phyloP scores from a whole-genome alignment of 352 stramenopile species.

The Paralagenidium karlingii region DNA sequence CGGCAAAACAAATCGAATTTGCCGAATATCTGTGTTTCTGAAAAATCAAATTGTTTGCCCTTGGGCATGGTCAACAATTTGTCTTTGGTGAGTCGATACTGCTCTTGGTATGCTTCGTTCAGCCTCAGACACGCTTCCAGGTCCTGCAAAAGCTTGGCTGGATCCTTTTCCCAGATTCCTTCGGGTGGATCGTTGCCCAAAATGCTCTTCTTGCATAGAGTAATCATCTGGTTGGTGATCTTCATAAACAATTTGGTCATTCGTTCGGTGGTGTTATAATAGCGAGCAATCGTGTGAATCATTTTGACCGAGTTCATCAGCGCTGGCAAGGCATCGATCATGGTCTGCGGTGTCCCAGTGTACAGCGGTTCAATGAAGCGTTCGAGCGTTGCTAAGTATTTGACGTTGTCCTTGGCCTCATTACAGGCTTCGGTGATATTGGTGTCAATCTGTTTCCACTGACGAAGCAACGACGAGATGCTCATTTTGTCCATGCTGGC shows the following conservation, averaged over 20 bases:
- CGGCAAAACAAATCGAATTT: conserved; percentile 87
- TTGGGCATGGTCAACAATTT: conserved; percentile 83
- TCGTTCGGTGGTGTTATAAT: conserved; percentile 84
- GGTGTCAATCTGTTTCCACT: conserved; percentile 84
- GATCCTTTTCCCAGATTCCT: conserved; percentile 66
- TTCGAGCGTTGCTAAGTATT: conserved; percentile 73
- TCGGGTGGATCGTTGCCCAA: conserved; percentile 37
- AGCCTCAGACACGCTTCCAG: conserved; percentile 76
- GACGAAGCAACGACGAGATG: conserved; percentile 37
- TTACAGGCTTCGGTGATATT: conserved; percentile 79
- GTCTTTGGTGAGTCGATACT: conserved; percentile 83
- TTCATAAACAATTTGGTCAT: conserved; percentile 89
- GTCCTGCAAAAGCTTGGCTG: conserved; percentile 38
- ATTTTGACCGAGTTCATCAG: conserved; percentile 87
- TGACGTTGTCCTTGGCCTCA: conserved; percentile 80
- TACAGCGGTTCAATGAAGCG: conserved; percentile 83
- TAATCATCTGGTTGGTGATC: conserved; percentile 87
- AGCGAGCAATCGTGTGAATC: conserved; percentile 82
- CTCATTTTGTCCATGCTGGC: conserved; percentile 46
- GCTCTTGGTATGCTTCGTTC: conserved; percentile 86
- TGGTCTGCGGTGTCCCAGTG: conserved; percentile 26
- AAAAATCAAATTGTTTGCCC: conserved; percentile 86
- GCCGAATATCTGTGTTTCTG: conserved; percentile 83
- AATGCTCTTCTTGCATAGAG: conserved; percentile 59
- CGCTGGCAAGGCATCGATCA: conserved; percentile 69